Conservation (phyloP, 2,329 filamentous ascomycete genomes). For the Aureobasidium uvarum region DNA sequence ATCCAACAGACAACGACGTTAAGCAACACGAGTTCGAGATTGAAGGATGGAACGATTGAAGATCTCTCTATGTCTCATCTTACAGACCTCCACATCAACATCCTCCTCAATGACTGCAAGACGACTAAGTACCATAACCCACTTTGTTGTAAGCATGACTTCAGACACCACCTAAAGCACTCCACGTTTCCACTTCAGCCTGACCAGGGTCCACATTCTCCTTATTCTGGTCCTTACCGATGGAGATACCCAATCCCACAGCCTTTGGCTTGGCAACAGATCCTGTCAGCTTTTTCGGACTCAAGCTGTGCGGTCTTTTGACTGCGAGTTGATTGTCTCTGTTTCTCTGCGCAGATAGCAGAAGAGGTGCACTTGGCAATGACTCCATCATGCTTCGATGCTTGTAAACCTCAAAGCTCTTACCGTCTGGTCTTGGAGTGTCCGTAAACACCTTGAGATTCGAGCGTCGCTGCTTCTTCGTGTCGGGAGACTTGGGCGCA, state of each 20-base stretch:
- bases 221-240: background rate
- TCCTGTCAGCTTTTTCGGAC: constrained; percentile 7
- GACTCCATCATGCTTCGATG: background rate
- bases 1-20: constrained; percentile 46
- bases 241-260: constrained; percentile 2
- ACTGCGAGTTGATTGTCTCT: background rate
- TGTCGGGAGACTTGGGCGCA: background rate
- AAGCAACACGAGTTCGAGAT: constrained; percentile 54
- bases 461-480: background rate
- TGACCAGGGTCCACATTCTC: constrained; percentile 26
- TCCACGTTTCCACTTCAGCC: background rate
- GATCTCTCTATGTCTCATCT: no score
- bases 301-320: constrained; percentile 1
- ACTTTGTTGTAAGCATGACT: background rate
- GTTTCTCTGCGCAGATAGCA: background rate
- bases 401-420: background rate
- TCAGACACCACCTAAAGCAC: constrained; percentile 3
- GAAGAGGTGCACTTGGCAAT: constrained; percentile 4
- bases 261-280: background rate
- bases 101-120: background rate
- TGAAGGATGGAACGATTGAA: constrained; percentile 40
- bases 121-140: background rate
- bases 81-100: background rate
- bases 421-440: background rate
- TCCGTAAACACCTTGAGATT: constrained; percentile 9